phyloP scores from a whole-genome alignment of 2,329 filamentous ascomycete genomes.

The Aulographum hederae region DNA sequence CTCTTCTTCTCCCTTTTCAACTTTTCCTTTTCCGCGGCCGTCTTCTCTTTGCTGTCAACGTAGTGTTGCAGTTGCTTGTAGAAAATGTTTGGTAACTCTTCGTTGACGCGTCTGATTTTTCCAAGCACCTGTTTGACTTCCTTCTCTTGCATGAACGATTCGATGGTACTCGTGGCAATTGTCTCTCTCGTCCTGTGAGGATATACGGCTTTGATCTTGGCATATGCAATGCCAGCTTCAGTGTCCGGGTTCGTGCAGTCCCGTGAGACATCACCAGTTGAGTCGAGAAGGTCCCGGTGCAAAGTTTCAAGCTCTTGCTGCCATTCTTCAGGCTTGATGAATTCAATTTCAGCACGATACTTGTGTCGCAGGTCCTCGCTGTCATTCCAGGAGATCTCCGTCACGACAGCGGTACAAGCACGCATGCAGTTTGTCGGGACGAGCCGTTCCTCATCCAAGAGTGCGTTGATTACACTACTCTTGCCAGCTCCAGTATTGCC shows the following conservation, averaged over 20 bases:
- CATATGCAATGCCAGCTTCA: neutral
- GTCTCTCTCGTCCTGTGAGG: slow-evolving; percentile 1
- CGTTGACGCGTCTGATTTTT: slow-evolving; percentile 1
- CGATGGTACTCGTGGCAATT: neutral
- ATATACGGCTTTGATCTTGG: slow-evolving; percentile 3
- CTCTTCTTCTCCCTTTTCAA: slow-evolving; percentile 14
- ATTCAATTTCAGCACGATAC: slow-evolving; percentile 40
- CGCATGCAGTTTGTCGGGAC: slow-evolving; percentile 39
- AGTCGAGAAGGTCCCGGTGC: neutral
- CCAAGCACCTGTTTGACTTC: neutral
- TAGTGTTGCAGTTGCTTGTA: slow-evolving; percentile 13
- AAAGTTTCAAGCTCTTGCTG: slow-evolving; percentile 2
- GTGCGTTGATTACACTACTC: slow-evolving; percentile 42
- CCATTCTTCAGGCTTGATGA: slow-evolving; percentile 21
- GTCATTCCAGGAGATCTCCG: slow-evolving; percentile 39
- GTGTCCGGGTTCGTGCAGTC: neutral
- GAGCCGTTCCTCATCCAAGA: slow-evolving; percentile 42
- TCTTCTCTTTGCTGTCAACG: slow-evolving; percentile 37
- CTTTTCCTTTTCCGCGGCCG: slow-evolving; percentile 13
- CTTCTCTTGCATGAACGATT: neutral
- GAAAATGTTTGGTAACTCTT: neutral
- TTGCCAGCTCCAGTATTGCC: slow-evolving; percentile 46
- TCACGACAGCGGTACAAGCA: slow-evolving; percentile 43
- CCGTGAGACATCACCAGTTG: neutral
- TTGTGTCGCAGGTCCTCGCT: slow-evolving; percentile 16